Evolutionary conservation across 164 flowering plant species (phyloP), one percentile per base, ranked within the genome.

Genomic region (Stephania cephalantha): DNA sequence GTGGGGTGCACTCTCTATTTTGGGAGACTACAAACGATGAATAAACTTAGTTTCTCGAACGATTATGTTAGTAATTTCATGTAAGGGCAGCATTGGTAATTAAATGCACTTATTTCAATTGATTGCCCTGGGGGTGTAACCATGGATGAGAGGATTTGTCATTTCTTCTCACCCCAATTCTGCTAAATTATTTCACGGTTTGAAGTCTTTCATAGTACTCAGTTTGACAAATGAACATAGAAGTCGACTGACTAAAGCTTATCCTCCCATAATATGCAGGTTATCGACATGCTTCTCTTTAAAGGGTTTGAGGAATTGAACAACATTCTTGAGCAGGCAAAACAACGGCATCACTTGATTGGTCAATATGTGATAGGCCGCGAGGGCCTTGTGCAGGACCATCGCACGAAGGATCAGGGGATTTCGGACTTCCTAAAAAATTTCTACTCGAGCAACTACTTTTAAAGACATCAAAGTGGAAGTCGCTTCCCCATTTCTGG

Each of bases 341-440:
- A 94, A 86, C 97, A 94, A 81, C 86, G 98, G 74, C 98, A 94
- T 82, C 98, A 94, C 79, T 82, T 94, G 67, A 84, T 95, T 73
- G 98, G 98, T 13, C 97, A 92, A 69, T 91, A 94, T 81, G 95
- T 94, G 35, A 81, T 91, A 18, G 95, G 95, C 29, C 76, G 25
- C 9, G 75, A 83, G 71, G 91, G 87, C 5, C 88, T 88, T 20
- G 85, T 85, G 66, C 90, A 91, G 78, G 95, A 92, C 68, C 35
- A 30, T 48, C 83, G 82, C 50, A 46, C 78, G 74, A 87, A 88
- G 78, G 95, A 89, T 74, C 82, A 83, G 73, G 88, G 84, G n/a
- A 67, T 7, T 52, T 92, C 98, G 5, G 81, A 83, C 65, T 94
- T 94, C 81, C 90, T 94, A 29, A 88, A 89, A 69, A 86, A 86